Conservation (phyloP, 192 early-diverging fungal genomes). For the Backusella westeae region DNA sequence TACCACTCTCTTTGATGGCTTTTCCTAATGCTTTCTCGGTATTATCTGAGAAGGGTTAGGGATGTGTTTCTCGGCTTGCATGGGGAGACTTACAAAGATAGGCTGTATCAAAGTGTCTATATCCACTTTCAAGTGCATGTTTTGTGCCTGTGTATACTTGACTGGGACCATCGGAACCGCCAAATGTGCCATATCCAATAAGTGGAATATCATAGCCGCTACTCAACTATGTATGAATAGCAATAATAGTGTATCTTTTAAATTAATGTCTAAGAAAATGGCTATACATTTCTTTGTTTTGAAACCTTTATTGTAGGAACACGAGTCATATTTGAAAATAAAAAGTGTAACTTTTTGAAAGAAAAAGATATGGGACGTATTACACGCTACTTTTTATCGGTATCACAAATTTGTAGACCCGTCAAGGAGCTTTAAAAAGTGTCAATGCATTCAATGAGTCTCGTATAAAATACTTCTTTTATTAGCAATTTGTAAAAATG, state of each 20-base stretch:
- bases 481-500: too few relatives aligned
- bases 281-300: not conserved
- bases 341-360: not conserved
- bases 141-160: slow-evolving; percentile 23
- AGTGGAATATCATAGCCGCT: slow-evolving; percentile 29
- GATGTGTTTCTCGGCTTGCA: not conserved
- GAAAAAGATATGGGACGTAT: not conserved
- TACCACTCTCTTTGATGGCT: slow-evolving; percentile 46
- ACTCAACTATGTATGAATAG: slow-evolving; percentile 2
- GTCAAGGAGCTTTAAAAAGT: too few relatives aligned
- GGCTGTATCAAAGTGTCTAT: slow-evolving; percentile 61
- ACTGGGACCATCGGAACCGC: slow-evolving; percentile 18
- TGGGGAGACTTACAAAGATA: slow-evolving; percentile 25
- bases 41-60: slow-evolving; percentile 29
- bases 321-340: not conserved
- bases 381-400: not conserved
- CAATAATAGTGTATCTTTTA: not conserved
- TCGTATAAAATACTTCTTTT: too few relatives aligned
- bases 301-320: slow-evolving; percentile 9
- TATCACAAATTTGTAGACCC: too few relatives aligned
- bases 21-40: slow-evolving; percentile 72
- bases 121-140: slow-evolving; percentile 46
- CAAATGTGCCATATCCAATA: slow-evolving; percentile 25
- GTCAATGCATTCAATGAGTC: too few relatives aligned
- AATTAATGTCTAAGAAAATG: not conserved